Percentiles rank a stretch among this genome's conserved stretches.
Conservation (phyloP, 2,329 filamentous ascomycete genomes). For the Lasiodiplodia hormozganensis region DNA sequence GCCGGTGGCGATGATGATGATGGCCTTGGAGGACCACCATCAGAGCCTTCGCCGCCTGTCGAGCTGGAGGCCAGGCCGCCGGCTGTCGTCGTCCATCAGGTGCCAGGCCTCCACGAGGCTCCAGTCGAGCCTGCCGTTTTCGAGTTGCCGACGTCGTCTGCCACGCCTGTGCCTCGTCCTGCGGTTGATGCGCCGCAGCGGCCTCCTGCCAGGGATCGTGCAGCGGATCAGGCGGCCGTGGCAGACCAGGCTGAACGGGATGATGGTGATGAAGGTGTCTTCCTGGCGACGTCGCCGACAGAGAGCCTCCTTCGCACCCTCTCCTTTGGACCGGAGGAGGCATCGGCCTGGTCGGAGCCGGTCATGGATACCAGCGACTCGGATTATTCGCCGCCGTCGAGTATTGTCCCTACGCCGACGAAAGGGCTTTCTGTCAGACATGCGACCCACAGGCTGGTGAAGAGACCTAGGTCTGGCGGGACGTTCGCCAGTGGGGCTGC, state of each 20-base stretch:
- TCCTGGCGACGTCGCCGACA: background rate
- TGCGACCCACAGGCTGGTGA: background rate
- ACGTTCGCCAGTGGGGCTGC: background rate
- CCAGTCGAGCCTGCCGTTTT: background rate
- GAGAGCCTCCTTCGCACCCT: slow-evolving; percentile 2
- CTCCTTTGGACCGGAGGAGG: slow-evolving; percentile 17
- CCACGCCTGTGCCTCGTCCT: background rate
- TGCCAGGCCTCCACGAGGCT: slow-evolving; percentile 22
- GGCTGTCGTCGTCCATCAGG: background rate
- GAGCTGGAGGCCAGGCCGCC: slow-evolving; percentile 14
- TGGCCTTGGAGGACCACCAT: no score
- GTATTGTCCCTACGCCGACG: slow-evolving; percentile 20
- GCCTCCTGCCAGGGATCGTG: background rate
- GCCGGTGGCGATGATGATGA: no score
- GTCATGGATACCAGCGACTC: slow-evolving; percentile 3
- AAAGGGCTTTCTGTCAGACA: slow-evolving; percentile 12
- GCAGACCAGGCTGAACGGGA: background rate
- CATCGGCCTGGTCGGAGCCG: slow-evolving; percentile 17
- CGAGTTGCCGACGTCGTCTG: slow-evolving; percentile 3
- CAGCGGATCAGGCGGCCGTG: background rate
- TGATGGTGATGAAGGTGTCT: background rate
- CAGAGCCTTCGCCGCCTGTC: background rate
- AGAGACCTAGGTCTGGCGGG: background rate
- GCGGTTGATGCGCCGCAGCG: background rate
- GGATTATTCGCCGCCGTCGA: slow-evolving; percentile 14